Conservation (phyloP, 2,329 filamentous ascomycete species). For the Metarhizium album region DNA sequence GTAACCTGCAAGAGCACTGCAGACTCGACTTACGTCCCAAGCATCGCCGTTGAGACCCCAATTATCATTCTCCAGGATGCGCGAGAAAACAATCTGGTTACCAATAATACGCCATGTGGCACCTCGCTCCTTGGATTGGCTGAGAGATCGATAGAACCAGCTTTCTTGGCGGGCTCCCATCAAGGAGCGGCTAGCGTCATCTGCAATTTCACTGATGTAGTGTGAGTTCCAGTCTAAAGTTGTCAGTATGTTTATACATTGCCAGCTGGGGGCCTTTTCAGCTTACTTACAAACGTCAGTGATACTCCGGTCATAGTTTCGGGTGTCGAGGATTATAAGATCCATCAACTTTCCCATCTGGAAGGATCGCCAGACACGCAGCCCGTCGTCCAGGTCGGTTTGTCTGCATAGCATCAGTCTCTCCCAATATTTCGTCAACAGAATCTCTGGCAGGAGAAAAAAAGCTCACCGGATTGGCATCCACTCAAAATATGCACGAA, state of each 20-base stretch:
- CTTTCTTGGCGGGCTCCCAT: slow-evolving; percentile 65
- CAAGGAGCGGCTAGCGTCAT: slow-evolving; percentile 56
- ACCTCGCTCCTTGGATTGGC: slow-evolving; percentile 48
- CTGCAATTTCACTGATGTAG: slow-evolving; percentile 49
- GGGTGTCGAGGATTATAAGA: slow-evolving; percentile 57
- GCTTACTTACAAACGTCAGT: slow-evolving; percentile 29
- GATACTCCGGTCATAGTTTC: slow-evolving; percentile 57
- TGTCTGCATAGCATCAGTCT: slow-evolving; percentile 24
- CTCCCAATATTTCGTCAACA: not conserved
- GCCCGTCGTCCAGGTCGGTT: slow-evolving; percentile 57
- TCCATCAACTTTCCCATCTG: slow-evolving; percentile 55
- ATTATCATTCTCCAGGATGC: slow-evolving; percentile 27
- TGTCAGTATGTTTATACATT: slow-evolving; percentile 1
- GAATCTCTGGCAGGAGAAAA: too few species aligned
- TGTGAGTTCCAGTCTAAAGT: slow-evolving; percentile 40
- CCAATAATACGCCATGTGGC: slow-evolving; percentile 63
- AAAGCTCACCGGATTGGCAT: slow-evolving; percentile 19
- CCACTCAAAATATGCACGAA: slow-evolving; percentile 61
- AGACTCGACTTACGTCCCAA: slow-evolving; percentile 22
- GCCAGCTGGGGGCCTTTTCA: not conserved
- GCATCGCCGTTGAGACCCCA: slow-evolving; percentile 20
- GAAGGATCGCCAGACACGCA: slow-evolving; percentile 59
- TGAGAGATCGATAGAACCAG: slow-evolving; percentile 58
- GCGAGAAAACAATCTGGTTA: slow-evolving; percentile 59
- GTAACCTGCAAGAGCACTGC: not conserved